Percentiles rank a stretch among this genome's conserved stretches.
These are phyloP conservation scores for Monilinia fructicola DNA, from an alignment of 2,329 filamentous ascomycete species.

Conservation along the genomic window DNA sequence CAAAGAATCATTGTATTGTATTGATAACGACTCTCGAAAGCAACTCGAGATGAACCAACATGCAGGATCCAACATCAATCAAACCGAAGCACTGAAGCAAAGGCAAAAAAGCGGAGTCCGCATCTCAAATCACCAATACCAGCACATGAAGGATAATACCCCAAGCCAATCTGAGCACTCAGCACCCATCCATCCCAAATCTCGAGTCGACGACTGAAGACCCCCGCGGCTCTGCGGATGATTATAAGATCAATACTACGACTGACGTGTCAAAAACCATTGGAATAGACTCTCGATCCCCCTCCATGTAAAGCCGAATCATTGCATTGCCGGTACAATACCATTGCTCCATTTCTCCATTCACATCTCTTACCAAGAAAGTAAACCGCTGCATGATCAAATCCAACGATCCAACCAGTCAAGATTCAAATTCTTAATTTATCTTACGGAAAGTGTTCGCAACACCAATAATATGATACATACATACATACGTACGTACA, in stretches of 20 bases:
- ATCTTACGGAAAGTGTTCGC: too few species aligned
- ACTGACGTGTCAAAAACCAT: constrained; percentile 39
- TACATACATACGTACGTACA: neutral
- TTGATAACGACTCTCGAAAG: neutral
- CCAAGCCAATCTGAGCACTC: neutral
- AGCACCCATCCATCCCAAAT: neutral
- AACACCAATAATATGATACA: constrained; percentile 15
- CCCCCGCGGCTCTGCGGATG: constrained; percentile 32
- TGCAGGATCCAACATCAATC: neutral
- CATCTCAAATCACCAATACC: neutral
- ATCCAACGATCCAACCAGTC: neutral
- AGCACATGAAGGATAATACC: neutral
- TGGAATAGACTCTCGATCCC: constrained; percentile 23
- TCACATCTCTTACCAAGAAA: neutral
- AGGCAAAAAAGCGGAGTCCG: neutral
- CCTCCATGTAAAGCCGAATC: constrained; percentile 7
- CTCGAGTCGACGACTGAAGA: neutral
- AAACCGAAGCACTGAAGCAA: neutral
- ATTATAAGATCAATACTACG: constrained; percentile 24
- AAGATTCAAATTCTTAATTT: neutral
- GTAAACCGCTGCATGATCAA: constrained; percentile 3
- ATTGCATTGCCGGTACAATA: neutral
- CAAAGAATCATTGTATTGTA: neutral
- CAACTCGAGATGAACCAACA: neutral
- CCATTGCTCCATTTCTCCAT: neutral